Conservation (phyloP, 805 yeast genomes). For the Isabelozyma heimii region DNA sequence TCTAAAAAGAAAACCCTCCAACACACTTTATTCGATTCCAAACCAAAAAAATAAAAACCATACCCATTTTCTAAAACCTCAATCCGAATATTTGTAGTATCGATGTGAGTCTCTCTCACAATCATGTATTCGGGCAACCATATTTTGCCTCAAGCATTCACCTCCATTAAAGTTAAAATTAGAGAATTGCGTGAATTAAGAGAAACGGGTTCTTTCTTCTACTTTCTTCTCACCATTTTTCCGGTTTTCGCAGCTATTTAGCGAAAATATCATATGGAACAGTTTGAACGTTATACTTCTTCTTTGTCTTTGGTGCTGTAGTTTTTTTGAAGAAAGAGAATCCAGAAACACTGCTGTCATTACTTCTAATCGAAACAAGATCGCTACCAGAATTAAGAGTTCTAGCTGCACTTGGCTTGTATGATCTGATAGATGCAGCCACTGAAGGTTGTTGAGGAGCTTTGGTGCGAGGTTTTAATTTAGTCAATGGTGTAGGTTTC, state of each 20-base stretch:
- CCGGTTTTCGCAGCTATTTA: neutral
- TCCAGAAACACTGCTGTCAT: conserved; percentile 17
- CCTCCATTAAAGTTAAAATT: neutral
- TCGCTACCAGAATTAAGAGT: conserved; percentile 8
- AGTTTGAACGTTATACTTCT: conserved; percentile 24
- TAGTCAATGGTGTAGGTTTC: neutral
- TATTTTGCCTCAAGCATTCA: neutral
- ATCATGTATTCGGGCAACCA: neutral
- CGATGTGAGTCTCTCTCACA: neutral
- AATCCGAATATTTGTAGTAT: neutral
- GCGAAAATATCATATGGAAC: conserved; percentile 20
- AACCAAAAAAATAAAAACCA: neutral
- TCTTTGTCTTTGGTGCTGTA: conserved; percentile 5
- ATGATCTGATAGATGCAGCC: conserved; percentile 1
- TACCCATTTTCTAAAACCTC: neutral
- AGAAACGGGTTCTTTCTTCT: neutral
- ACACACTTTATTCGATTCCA: too few relatives aligned
- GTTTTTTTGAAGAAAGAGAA: conserved; percentile 17
- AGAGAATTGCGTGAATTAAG: neutral
- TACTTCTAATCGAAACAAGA: conserved; percentile 14
- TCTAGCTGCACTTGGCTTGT: conserved; percentile 2
- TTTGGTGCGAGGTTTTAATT: neutral
- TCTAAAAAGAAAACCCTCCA: neutral
- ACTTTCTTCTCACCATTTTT: neutral
- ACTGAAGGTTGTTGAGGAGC: neutral